Evolutionary conservation across 192 early-diverging fungal species (phyloP), one percentile per base, ranked within the genome.

Genomic region (Coemansia sp.): DNA sequence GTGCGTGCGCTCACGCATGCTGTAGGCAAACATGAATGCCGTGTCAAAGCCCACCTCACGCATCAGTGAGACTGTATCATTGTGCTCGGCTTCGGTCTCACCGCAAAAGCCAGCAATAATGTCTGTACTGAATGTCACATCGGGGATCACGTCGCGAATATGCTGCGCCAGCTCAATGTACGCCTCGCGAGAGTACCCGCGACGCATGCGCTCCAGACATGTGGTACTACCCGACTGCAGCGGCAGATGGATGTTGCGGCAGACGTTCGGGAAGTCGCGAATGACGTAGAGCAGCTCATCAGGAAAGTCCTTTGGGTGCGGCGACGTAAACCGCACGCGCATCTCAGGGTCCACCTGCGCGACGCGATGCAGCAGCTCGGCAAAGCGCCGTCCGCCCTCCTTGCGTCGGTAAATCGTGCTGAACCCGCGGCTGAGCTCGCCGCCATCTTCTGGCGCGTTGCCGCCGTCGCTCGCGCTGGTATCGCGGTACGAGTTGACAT

Each of bases 21-120:
- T 87, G 68, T 91, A 91, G 7, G 87, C 88, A 79, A 91, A 91
- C 90, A 91, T 91, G 54, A 87, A 91, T 0, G 90, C 90, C 59
- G 81, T 85, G 64, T 91, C 90, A 25, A 86, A 91, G 31, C 83
- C 83, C 1, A 91, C 88, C 6, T 74, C 58, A 27, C 84, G 64
- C 88, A 91, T 89, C 68, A 87, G 21, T 9, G 76, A 77, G 56
- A 89, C 84, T 0, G 90, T 91, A 57, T 89, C 88, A 21, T 65
- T 66, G 68, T 89, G 88, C 56, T 91, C 90, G 8, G 70, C 69
- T 50, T 91, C 88, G 7, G 88, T 91, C 64, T 91, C 90, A 44
- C 88, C 90, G 71, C 90, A 91, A 54, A 91, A 91, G 2, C 90
- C 90, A 44, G 85, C 85, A 60, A 91, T 91, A 50, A 91, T 75